Evolutionary conservation across 495 filamentous ascomycete genomes (phyloP), one percentile per base, ranked within the genome.

Genomic region (Cairneyella variabilis): DNA sequence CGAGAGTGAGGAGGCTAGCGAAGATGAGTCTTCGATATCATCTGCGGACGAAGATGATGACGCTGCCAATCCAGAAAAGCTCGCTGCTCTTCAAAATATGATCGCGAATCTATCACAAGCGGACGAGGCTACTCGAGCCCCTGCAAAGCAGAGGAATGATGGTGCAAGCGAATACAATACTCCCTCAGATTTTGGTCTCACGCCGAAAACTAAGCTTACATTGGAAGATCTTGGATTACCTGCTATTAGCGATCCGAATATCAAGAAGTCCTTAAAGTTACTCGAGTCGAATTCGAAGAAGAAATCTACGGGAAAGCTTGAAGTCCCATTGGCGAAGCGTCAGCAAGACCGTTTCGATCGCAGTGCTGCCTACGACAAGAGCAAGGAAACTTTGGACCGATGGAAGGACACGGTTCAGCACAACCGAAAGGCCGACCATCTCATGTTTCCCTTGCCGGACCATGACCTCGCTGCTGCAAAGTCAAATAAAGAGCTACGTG

Each of bases 331-430:
- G 11, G 78, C 91, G 2, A 95, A 90, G 64, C 83, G 93, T 40
- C 88, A 96, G 57, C 90, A 97, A 63, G 92, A 96, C 63, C 82
- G 83, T 41, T 66, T 97, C 4, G 85, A 96, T 59, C 88, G 93
- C n/a, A 67, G 69, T 45, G 91, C 83, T 12, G 93, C 93, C 1
- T 95, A 90, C 64, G 82, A 90, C 26, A 89, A 96, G 73, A 92
- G 90, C 38, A 96, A 90, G 61, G 85, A 97, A 67, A 90, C 90
- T 0, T 72, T 98, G 21, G 84, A 87, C 53, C 83, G 89, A 54
- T 98, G 93, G 93, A 81, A 85, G 17, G 92, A 95, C 45, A 97
- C 95, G 0, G 91, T 98, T 61, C 95, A 95, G 67, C 83, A 89
- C 23, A 96, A 96, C 67, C 83, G 95, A 34, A 78, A 89, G 54